Conservation (phyloP, 2,329 filamentous ascomycete species). For the Apiospora malaysiana region DNA sequence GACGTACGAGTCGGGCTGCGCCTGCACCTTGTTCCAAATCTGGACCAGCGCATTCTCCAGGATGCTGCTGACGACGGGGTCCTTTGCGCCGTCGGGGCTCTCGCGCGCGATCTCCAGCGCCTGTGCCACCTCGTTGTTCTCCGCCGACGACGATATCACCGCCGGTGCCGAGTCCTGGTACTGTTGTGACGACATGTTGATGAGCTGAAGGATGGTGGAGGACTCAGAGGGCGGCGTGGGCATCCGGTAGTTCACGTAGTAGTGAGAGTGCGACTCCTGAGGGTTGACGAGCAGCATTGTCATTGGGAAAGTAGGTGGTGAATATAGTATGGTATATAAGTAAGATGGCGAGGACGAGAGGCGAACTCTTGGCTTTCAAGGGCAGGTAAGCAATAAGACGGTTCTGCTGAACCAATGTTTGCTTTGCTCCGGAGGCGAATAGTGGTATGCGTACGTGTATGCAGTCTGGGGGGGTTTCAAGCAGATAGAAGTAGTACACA, state of each 20-base stretch:
- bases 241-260: slow-evolving; percentile 25
- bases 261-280: slow-evolving; percentile 26
- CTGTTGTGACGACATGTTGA: slow-evolving; percentile 28
- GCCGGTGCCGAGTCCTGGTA: slow-evolving; percentile 24
- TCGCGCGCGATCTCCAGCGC: slow-evolving; percentile 80
- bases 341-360: background rate
- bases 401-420: slow-evolving; percentile 2
- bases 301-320: slow-evolving; percentile 24
- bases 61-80: slow-evolving; percentile 66
- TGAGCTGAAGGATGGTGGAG: slow-evolving; percentile 26
- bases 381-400: background rate
- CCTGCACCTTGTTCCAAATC: slow-evolving; percentile 72
- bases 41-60: slow-evolving; percentile 68
- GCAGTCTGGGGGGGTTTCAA: background rate
- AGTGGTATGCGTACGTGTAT: background rate
- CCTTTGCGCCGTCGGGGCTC: slow-evolving; percentile 67
- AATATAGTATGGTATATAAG: slow-evolving; percentile 12
- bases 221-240: slow-evolving; percentile 23
- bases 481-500: background rate
- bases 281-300: slow-evolving; percentile 29
- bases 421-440: slow-evolving; percentile 17
- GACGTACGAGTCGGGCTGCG: slow-evolving; percentile 71
- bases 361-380: slow-evolving; percentile 6
- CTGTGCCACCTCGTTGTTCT: slow-evolving; percentile 59
- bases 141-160: slow-evolving; percentile 24